A percentile compares a stretch with the other conserved stretches of the same genome.
phyloP scores from a whole-genome alignment of 192 early-diverging fungal genomes.

The Endogone sp. region DNA sequence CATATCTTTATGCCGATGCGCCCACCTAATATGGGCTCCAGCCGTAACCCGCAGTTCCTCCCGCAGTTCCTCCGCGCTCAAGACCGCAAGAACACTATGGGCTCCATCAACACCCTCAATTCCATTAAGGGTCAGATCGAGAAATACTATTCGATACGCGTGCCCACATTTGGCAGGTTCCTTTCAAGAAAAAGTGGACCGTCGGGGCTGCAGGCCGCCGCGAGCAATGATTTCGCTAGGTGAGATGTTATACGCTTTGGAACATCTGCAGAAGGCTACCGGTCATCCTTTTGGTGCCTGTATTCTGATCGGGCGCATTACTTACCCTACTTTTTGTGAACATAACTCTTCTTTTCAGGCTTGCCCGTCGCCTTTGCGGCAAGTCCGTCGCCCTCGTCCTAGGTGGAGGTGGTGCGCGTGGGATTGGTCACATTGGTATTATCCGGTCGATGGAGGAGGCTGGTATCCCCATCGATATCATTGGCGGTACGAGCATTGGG shows the following conservation, averaged over 20 bases:
- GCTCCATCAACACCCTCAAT: constrained; percentile 41
- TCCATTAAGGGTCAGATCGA: constrained; percentile 62
- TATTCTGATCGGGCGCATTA: too few relatives aligned
- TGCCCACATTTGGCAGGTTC: constrained; percentile 31
- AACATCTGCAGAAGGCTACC: too few relatives aligned
- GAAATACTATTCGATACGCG: constrained; percentile 57
- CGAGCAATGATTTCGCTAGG: constrained; percentile 46
- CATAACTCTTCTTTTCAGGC: constrained; percentile 57
- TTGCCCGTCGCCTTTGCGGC: constrained; percentile 89
- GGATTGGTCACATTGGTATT: constrained; percentile 88
- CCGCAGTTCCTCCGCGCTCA: constrained; percentile 37
- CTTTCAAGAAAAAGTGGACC: constrained; percentile 23
- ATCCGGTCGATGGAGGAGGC: constrained; percentile 95
- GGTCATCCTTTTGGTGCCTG: too few relatives aligned
- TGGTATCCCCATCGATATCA: constrained; percentile 95
- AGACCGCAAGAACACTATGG: constrained; percentile 39
- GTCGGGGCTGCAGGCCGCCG: neutral
- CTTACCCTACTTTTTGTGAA: too few relatives aligned
- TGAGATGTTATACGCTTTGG: constrained; percentile 1
- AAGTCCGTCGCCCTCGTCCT: constrained; percentile 91
- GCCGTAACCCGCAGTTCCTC: constrained; percentile 28
- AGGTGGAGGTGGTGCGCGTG: constrained; percentile 96
- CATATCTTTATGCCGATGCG: constrained; percentile 80
- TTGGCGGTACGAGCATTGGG: constrained; percentile 97
- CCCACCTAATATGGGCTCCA: constrained; percentile 19